Base-by-base conservation (phyloP, 345 rosid genomes). In the Arabis hirsuta region DNA sequence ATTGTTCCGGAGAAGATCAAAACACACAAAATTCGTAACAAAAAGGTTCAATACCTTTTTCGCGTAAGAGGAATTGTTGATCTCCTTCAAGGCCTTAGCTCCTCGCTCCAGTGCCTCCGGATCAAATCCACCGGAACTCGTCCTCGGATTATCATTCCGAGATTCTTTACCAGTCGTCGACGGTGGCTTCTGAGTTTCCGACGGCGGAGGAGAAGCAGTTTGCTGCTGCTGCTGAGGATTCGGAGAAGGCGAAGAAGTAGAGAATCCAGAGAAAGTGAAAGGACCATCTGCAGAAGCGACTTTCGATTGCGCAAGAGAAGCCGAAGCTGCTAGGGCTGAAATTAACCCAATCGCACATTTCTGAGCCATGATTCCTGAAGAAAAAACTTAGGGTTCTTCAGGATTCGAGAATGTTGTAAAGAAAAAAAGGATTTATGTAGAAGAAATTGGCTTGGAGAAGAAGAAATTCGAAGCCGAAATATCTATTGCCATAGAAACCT, bases 51-150 rank as follows among this genome's bases (percentile, higher is more conserved):
- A 62, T 12, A 90, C 99, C 94, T 92, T 85, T 83, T 95, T 92
- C 32, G 92, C 88, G 71, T 90, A 78, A 67, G 90, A 54, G 42
- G 97, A 92, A 13, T 68, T 67, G 59, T 72, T 81, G 72, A 96
- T 96, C 78, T 88, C 90, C 62, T 72, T 81, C 83, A 92, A 78
- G 26, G 93, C 90, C 77, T 85, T 73, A 29, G 91, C 99, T 5
- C 98, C 98, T 22, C 90, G 84, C 82, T 91, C 99, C 55, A 95
- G 77, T 6, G 99, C 89, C 85, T 88, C 89, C 1, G 97, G 99
- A 73, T 95, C 96, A 55, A 95, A 91, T 13, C 99, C 99, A 32
- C 90, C 81, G 0, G 97, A 88, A 5, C 86, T 80, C 4, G 98
- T 94, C 82, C 96, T 81, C 8, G 99, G 96, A 56, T 88, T 77